These are phyloP conservation scores for Eutrema yunnanense DNA, from an alignment of 345 rosid species.

Conservation along the genomic window DNA sequence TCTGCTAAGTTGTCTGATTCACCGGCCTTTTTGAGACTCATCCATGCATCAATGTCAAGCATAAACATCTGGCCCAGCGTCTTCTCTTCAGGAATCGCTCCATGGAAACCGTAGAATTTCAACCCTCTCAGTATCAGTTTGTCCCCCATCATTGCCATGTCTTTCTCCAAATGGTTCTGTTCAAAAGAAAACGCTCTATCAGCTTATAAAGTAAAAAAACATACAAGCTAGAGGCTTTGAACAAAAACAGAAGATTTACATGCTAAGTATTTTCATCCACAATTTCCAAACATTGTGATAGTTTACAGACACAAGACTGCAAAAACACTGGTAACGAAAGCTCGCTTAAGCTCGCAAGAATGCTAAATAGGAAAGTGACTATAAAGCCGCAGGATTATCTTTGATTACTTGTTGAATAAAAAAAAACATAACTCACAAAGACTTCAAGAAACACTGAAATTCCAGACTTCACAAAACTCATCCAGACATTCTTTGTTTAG, in stretches of 20 bases:
- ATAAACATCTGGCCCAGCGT: constrained; percentile 79
- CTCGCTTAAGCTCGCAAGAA: too few relatives aligned
- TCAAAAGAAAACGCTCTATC: background rate
- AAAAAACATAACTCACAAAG: too few relatives aligned
- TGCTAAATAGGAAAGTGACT: too few relatives aligned
- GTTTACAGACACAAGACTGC: too few relatives aligned
- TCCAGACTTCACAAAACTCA: too few relatives aligned
- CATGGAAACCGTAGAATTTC: constrained; percentile 83
- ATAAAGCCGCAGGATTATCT: too few relatives aligned
- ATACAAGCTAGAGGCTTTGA: background rate
- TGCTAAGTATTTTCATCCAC: too few relatives aligned
- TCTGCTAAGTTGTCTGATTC: constrained; percentile 50
- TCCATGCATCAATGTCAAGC: constrained; percentile 84
- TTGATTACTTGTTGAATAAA: too few relatives aligned
- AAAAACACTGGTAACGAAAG: too few relatives aligned
- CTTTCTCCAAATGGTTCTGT: constrained; percentile 5
- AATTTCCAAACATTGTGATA: too few relatives aligned
- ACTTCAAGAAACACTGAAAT: too few relatives aligned
- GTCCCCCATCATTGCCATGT: constrained; percentile 46
- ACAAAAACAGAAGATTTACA: background rate
- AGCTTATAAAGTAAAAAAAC: background rate
- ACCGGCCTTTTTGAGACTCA: constrained; percentile 69
- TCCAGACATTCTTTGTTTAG: too few relatives aligned
- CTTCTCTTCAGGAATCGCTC: constrained; percentile 67
- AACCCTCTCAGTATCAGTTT: constrained; percentile 67